Evolutionary conservation across 2,329 filamentous ascomycete species (phyloP).

Genomic region (Ophiostoma angusticollis): DNA sequence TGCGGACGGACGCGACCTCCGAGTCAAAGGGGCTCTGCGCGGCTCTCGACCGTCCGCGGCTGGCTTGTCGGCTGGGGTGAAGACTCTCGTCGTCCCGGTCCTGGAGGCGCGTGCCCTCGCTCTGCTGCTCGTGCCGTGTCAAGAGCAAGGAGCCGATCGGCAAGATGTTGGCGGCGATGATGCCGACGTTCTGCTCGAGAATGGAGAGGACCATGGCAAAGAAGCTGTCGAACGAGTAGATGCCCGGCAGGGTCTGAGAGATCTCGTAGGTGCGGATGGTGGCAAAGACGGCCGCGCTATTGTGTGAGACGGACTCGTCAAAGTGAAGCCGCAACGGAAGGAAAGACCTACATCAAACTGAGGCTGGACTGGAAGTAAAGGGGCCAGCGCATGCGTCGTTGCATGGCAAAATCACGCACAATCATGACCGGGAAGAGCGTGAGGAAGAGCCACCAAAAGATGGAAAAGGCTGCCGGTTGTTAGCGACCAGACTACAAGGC

Average conservation of each 20-base stretch:
- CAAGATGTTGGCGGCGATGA: constrained; percentile 25
- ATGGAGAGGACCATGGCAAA: constrained; percentile 22
- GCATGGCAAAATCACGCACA: constrained; percentile 19
- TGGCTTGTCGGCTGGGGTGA: too few relatives aligned
- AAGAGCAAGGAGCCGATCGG: constrained; percentile 22
- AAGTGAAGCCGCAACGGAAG: too few relatives aligned
- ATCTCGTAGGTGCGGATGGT: constrained; percentile 24
- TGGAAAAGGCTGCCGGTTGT: constrained; percentile 20
- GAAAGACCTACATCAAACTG: constrained; percentile 19
- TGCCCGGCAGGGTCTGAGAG: constrained; percentile 17
- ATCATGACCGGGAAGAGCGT: constrained; percentile 22
- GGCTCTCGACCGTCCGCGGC: constrained; percentile 10
- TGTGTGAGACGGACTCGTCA: neutral
- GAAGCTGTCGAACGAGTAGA: constrained; percentile 21
- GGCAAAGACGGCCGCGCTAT: constrained; percentile 21
- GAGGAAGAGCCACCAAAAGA: constrained; percentile 25
- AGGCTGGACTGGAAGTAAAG: constrained; percentile 22
- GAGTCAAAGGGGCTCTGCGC: constrained; percentile 4
- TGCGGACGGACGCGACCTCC: constrained; percentile 7
- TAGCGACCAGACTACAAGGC: too few relatives aligned
- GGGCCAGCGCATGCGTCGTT: constrained; percentile 21
- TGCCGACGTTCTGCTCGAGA: constrained; percentile 26
- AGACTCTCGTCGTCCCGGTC: neutral
- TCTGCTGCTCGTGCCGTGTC: constrained; percentile 7
- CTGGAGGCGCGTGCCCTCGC: constrained; percentile 11